Evolutionary conservation across 345 rosid species (phyloP).

Genomic region (Brassica juncea): DNA sequence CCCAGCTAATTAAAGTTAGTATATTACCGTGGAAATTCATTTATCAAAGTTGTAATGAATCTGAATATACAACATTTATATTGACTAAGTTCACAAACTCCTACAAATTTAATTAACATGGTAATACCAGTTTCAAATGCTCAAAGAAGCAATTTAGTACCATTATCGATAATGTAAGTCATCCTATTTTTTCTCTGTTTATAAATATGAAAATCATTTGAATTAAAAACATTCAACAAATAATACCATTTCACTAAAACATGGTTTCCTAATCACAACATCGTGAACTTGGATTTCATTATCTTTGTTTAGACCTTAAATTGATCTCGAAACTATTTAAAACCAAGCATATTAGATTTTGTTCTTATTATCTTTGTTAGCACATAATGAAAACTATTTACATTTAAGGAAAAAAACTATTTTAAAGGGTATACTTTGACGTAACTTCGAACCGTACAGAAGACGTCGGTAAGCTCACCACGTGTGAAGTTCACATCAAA

Average conservation of each 20-base stretch:
- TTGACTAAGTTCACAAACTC: not conserved
- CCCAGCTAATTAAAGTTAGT: not conserved
- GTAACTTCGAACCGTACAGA: conserved; percentile 34
- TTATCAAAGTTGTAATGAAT: not conserved
- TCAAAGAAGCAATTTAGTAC: not conserved
- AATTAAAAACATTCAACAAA: not conserved
- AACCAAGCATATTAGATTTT: conserved; percentile 9
- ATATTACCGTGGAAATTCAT: not conserved
- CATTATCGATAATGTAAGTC: not conserved
- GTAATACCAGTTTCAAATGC: not conserved
- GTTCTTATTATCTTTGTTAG: too few species aligned
- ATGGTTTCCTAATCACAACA: conserved; percentile 30
- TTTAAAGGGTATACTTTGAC: conserved; percentile 27
- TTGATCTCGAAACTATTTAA: conserved; percentile 24
- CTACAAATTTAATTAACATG: not conserved
- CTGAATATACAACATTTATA: not conserved
- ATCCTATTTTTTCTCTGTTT: not conserved
- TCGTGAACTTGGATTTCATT: conserved; percentile 33
- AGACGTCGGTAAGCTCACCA: conserved; percentile 22
- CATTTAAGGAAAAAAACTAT: not conserved
- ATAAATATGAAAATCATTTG: not conserved
- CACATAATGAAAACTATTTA: conserved; percentile 15
- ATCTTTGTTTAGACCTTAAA: conserved; percentile 17
- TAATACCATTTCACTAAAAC: not conserved
- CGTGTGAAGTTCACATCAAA: conserved; percentile 32